Base-by-base conservation (phyloP, 2,329 filamentous ascomycete species). In the Aaosphaeria arxii region DNA sequence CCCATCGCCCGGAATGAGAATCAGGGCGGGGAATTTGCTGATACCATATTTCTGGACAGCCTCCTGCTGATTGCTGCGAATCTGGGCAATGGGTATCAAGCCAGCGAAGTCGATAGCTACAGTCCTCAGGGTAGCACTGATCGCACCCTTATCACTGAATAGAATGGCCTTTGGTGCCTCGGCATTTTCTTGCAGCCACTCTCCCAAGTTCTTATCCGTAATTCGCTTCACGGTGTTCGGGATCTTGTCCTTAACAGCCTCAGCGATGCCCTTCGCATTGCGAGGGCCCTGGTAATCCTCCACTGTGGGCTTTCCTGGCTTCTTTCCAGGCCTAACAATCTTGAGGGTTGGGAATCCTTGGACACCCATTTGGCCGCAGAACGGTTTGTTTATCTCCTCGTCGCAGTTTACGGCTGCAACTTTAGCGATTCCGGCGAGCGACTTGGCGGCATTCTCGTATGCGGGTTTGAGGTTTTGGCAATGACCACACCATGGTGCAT, bases 401-500 rank as follows among this genome's bases (percentile, higher is more conserved):
- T 99, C 92, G 71, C 94, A 99, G 72, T 99, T 88, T 55, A 99
- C 79, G 47, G 95, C 94, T 42, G 90, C 94, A 39, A 99, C 92
- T 63, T 96, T 95, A 61, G 91, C 94, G 11, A 97, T 80, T 11
- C 94, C 94, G n/a, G 87, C 83, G 49, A 99, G 86, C 61, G 85
- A 90, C 63, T 87, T 88, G 59, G 94, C 94, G 2, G 86, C 91
- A 72, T 96, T 96, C 72, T 97, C 92, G 74, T 94, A 99, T 40
- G 89, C 89, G 3, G 91, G 92, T 74, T 96, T 91, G 63, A 99
- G 86, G 74, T 88, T 96, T 74, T 96, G 82, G 77, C 94, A 99
- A 74, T 97, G 94, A 39, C 92, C 94, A 64, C 94, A 97, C 92
- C 92, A 97, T 28, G 92, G 92, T 6, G 92, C 92, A 66, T 96